Percentiles rank a stretch among this genome's conserved stretches.
Conservation (phyloP, 306 rosid species). For the Inga leiocalycina region DNA sequence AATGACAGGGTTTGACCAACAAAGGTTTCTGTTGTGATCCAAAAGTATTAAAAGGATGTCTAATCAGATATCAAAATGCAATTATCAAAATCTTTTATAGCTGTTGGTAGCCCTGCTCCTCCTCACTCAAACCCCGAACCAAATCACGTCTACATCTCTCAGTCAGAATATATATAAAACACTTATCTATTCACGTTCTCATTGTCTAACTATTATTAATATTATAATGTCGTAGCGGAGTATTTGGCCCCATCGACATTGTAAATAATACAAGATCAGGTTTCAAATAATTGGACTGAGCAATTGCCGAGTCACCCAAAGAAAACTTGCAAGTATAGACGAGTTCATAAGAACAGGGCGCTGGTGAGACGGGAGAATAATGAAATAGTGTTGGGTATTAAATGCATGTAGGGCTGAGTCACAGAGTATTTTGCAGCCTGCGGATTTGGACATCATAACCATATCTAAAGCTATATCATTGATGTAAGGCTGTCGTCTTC, state of each 20-base stretch:
- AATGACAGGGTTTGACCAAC: constrained; percentile 47
- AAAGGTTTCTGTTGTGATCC: not conserved
- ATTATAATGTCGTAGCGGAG: no score
- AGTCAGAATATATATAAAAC: not conserved
- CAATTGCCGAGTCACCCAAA: no score
- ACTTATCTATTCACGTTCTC: no score
- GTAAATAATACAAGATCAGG: not conserved
- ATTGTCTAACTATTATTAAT: no score
- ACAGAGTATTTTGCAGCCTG: constrained; percentile 57
- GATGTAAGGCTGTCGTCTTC: constrained; percentile 8
- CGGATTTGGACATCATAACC: constrained; percentile 78
- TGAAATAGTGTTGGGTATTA: constrained; percentile 19
- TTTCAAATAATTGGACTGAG: not conserved
- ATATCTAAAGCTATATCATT: constrained; percentile 43
- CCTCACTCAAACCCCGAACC: constrained; percentile 44
- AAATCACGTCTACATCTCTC: constrained; percentile 39
- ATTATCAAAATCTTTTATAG: constrained; percentile 27
- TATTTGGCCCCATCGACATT: no score
- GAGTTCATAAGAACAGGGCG: not conserved
- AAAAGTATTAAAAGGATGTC: constrained; percentile 44
- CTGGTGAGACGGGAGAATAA: not conserved
- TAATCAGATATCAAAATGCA: constrained; percentile 52
- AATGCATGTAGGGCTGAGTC: constrained; percentile 44
- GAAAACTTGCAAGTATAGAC: not conserved
- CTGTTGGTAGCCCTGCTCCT: constrained; percentile 42